phyloP scores from a whole-genome alignment of 2,329 filamentous ascomycete genomes.

The Fusarium sp. region DNA sequence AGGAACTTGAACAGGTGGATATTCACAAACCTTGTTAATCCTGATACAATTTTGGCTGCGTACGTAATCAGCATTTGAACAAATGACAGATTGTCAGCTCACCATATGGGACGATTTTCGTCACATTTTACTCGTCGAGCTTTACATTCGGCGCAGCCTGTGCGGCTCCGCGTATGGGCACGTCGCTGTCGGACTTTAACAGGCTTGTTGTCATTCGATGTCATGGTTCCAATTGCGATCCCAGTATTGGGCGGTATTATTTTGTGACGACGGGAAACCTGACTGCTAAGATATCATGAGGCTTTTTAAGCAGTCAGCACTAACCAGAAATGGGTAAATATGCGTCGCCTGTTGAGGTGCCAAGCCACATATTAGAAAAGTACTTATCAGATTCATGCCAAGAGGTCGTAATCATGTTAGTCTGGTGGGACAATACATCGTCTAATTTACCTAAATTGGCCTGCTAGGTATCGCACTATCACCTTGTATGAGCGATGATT shows the following conservation, averaged over 20 bases:
- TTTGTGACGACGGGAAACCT: neutral
- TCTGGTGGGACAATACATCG: neutral
- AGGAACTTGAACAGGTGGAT: neutral
- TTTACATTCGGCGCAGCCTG: slow-evolving; percentile 8
- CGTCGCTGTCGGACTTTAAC: slow-evolving; percentile 10
- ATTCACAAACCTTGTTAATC: neutral
- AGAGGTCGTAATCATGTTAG: neutral
- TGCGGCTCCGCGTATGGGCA: slow-evolving; percentile 16
- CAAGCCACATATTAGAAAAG: neutral
- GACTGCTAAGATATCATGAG: neutral
- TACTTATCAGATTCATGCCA: neutral
- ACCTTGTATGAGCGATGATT: neutral
- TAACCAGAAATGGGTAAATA: slow-evolving; percentile 5
- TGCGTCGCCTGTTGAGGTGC: neutral
- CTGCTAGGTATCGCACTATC: neutral
- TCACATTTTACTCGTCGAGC: slow-evolving; percentile 12
- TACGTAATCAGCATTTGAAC: neutral
- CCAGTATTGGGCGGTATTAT: neutral
- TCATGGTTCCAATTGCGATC: neutral
- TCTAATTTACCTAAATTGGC: neutral
- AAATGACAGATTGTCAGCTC: neutral
- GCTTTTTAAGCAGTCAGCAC: neutral
- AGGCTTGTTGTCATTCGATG: neutral
- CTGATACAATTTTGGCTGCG: slow-evolving; percentile 9
- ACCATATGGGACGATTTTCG: slow-evolving; percentile 20